These are phyloP conservation scores for Skeletonema tropicum DNA, from an alignment of 108 stramenopile species.

Conservation along the genomic window DNA sequence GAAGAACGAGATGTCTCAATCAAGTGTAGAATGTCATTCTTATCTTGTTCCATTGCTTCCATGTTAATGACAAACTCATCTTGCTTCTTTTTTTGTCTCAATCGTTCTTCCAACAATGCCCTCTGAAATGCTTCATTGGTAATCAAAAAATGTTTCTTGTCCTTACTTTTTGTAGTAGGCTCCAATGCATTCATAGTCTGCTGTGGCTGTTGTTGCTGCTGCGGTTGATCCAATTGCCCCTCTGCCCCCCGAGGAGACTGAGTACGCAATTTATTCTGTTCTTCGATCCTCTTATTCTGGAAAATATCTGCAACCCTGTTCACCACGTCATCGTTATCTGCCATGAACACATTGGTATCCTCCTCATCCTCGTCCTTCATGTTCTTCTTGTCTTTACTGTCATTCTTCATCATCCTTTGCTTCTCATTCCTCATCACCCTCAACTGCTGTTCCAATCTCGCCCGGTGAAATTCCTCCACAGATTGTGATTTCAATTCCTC, in stretches of 20 bases:
- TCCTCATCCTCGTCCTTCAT: not conserved
- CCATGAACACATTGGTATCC: not conserved
- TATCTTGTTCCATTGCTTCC: slow-evolving; percentile 10
- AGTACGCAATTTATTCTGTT: slow-evolving; percentile 16
- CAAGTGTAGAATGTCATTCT: not conserved
- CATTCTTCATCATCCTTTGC: not conserved
- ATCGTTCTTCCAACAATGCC: slow-evolving; percentile 20
- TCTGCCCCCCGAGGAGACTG: not conserved
- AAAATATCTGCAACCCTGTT: not conserved
- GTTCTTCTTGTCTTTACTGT: not conserved
- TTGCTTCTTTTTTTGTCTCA: not conserved
- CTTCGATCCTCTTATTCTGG: slow-evolving; percentile 4
- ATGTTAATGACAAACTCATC: not conserved
- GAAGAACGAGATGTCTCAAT: not conserved
- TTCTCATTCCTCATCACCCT: slow-evolving; percentile 3
- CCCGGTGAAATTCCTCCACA: slow-evolving; percentile 29
- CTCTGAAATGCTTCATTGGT: slow-evolving; percentile 27
- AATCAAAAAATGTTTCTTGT: not conserved
- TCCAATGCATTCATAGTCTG: not conserved
- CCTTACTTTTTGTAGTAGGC: not conserved
- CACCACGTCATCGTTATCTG: not conserved
- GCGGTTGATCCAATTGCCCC: not conserved
- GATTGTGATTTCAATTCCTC: slow-evolving; percentile 8
- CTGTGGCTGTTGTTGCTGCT: not conserved
- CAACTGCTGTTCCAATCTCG: slow-evolving; percentile 19